These are phyloP conservation scores for Acanthamoeba castellanii DNA, from an alignment of 208 protist species.

Conservation along the genomic window DNA sequence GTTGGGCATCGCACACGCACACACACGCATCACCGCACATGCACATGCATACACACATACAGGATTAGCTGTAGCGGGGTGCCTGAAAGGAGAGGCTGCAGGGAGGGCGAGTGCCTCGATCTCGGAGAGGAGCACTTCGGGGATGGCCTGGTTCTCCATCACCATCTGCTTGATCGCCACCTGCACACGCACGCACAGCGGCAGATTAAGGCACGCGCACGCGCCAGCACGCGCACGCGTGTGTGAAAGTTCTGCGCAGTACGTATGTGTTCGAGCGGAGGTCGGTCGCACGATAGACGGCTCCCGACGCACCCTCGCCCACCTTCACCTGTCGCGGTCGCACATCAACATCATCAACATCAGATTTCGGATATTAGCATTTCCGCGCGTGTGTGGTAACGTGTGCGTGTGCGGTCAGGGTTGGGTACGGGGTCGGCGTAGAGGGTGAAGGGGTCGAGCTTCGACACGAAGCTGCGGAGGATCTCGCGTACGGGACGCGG, in stretches of 20 bases:
- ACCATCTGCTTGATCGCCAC: conserved; percentile 65
- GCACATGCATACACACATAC: not conserved
- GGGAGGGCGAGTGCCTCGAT: not conserved
- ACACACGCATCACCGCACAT: too few species aligned
- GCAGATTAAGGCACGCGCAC: too few species aligned
- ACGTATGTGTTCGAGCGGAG: not conserved
- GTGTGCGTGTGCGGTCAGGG: not conserved
- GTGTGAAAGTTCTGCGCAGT: too few species aligned
- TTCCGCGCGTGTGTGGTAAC: too few species aligned
- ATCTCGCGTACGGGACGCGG: not conserved
- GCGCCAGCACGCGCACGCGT: too few species aligned
- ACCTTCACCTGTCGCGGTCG: too few species aligned
- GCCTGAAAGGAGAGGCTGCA: not conserved
- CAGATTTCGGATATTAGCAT: too few species aligned
- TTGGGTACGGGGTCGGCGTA: not conserved
- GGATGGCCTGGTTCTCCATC: conserved; percentile 31
- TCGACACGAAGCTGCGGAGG: not conserved
- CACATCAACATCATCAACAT: too few species aligned
- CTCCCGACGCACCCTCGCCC: conserved; percentile 84
- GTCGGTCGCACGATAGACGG: conserved; percentile 81
- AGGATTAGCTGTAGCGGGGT: not conserved
- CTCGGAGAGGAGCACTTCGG: conserved; percentile 24
- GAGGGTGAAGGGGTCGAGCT: not conserved
- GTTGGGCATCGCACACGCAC: conserved; percentile 36
- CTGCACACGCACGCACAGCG: not conserved